phyloP scores from a whole-genome alignment of 495 filamentous ascomycete species.

The Bryoglossum gracile region DNA sequence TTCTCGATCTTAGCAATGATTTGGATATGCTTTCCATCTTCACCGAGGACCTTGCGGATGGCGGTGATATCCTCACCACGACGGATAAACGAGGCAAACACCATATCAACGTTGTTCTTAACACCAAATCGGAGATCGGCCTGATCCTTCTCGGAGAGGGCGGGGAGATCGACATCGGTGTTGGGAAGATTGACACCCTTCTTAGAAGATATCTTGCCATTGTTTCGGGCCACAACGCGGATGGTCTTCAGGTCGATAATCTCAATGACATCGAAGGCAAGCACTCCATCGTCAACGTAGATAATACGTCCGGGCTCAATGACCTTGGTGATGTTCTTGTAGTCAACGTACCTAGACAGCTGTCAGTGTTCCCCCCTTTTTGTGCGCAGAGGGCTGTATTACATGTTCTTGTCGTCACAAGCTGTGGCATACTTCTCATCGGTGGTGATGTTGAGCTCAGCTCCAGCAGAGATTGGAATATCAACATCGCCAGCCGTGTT shows the following conservation, averaged over 20 bases:
- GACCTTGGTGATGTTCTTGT: slow-evolving; percentile 99
- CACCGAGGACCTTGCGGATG: slow-evolving; percentile 85
- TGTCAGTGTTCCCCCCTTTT: neutral
- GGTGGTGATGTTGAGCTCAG: slow-evolving; percentile 88
- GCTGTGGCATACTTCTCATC: slow-evolving; percentile 87
- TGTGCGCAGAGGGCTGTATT: slow-evolving; percentile 26
- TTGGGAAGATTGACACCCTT: slow-evolving; percentile 99
- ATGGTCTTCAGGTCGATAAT: slow-evolving; percentile 85
- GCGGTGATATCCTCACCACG: slow-evolving; percentile 81
- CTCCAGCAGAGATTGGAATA: slow-evolving; percentile 75
- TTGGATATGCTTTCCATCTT: slow-evolving; percentile 93
- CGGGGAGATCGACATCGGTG: slow-evolving; percentile 96
- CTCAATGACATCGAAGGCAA: slow-evolving; percentile 88
- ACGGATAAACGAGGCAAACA: slow-evolving; percentile 98
- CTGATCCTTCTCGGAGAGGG: slow-evolving; percentile 98
- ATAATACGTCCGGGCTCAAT: slow-evolving; percentile 89
- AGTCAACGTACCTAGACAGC: slow-evolving; percentile 83
- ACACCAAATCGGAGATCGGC: slow-evolving; percentile 88
- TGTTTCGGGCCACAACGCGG: slow-evolving; percentile 79
- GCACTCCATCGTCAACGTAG: slow-evolving; percentile 96
- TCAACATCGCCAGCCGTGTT: slow-evolving; percentile 82
- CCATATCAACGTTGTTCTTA: slow-evolving; percentile 97
- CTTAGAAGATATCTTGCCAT: slow-evolving; percentile 94
- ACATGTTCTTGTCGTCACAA: slow-evolving; percentile 91
- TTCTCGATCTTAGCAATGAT: slow-evolving; percentile 99